Evolutionary conservation across 306 rosid genomes (phyloP), one percentile per base, ranked within the genome.

Genomic region (Biancaea sappan): DNA sequence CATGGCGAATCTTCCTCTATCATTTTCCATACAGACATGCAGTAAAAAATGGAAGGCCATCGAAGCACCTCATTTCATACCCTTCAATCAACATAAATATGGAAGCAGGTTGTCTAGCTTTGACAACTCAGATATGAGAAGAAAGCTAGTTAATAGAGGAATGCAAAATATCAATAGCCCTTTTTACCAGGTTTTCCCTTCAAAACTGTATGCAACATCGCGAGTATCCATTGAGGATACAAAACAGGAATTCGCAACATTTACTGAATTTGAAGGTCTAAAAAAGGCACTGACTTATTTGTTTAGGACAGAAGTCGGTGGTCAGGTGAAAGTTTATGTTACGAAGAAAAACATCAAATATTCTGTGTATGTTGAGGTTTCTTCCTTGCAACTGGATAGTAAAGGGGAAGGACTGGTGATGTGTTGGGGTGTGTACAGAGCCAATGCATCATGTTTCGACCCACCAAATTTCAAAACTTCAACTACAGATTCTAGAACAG

Each of bases 291-390:
- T 81, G 77, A 62, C 81, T 43, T 94, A 83, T 81, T 66, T 87
- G 75, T 94, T 91, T 48, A 86, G 98, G 82, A 90, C 97, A 25
- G 96, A 91, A 72, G 75, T 41, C 46, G 90, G 86, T 13, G 93
- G 88, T 68, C 77, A 71, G 84, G 93, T 94, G 14, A 85, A 74
- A 59, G 96, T 87, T 70, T 77, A 71, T 80, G 97, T 94, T 28
- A 65, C 82, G 62, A 88, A 88, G 83, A 80, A 69, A 32, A 77
- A 67, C 15, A 83, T 53, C 59, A 78, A 73, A 66, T 91, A 77
- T 82, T 65, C n/a, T 53, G 91, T 91, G 22, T 60, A 65, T 48
- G 71, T 91, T 67, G 98, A 91, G 73, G 78, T 87, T 76, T 83
- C 88, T 13, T 84, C 84, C 12, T 76, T 85, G 63, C 79, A 74